Conservation (phyloP, 2,329 filamentous ascomycete genomes). For the Calonectria honghensis region DNA sequence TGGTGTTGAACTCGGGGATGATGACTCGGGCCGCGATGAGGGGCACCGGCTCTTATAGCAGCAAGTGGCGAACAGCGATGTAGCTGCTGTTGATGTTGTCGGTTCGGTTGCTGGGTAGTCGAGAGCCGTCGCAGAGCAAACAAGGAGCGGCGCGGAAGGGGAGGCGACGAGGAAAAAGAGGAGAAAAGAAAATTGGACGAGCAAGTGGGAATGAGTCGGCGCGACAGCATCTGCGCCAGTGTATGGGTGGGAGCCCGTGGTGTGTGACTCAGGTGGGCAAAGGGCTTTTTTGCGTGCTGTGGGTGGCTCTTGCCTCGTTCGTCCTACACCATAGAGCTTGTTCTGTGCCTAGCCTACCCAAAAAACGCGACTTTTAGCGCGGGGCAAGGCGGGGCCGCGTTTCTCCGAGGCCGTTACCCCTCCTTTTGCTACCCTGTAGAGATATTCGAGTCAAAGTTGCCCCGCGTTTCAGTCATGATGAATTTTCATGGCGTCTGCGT, state of each 20-base stretch:
- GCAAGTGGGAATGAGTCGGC: slow-evolving; percentile 51
- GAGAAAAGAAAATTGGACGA: slow-evolving; percentile 49
- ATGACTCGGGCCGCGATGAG: slow-evolving; percentile 24
- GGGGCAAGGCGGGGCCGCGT: slow-evolving; percentile 42
- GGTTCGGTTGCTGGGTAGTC: slow-evolving; percentile 33
- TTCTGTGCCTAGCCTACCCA: slow-evolving; percentile 24
- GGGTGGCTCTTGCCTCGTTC: slow-evolving; percentile 34
- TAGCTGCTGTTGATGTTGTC: slow-evolving; percentile 24
- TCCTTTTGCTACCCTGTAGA: slow-evolving; percentile 36
- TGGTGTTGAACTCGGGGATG: slow-evolving; percentile 4
- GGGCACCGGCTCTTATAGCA: slow-evolving; percentile 8
- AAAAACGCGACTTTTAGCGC: slow-evolving; percentile 38
- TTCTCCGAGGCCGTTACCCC: slow-evolving; percentile 42
- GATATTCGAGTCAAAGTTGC: not conserved
- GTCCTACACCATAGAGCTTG: slow-evolving; percentile 37
- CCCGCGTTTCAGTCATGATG: slow-evolving; percentile 13
- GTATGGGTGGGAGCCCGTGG: slow-evolving; percentile 44
- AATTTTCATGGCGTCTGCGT: not conserved
- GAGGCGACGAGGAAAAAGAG: slow-evolving; percentile 34
- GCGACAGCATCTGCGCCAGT: slow-evolving; percentile 53
- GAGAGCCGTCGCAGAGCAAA: slow-evolving; percentile 39
- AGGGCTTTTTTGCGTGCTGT: slow-evolving; percentile 48
- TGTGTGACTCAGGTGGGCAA: slow-evolving; percentile 57
- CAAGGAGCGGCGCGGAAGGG: slow-evolving; percentile 28
- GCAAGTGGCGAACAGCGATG: slow-evolving; percentile 12